phyloP scores from a whole-genome alignment of 352 stramenopile genomes.

The Phytophthora idaei region DNA sequence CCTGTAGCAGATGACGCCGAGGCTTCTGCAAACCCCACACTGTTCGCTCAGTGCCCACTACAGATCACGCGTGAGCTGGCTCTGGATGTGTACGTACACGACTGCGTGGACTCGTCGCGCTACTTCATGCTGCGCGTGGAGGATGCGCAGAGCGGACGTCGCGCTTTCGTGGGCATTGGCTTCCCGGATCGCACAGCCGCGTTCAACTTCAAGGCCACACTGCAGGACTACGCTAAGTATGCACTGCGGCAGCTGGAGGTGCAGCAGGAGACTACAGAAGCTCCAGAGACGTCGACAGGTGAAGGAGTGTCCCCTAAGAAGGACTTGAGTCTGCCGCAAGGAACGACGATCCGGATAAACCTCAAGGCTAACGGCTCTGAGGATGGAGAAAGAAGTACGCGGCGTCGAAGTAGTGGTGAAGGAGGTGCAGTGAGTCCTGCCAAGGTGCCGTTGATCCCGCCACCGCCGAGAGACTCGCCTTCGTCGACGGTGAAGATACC shows the following conservation, averaged over 20 bases:
- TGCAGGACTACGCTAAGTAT: conserved; percentile 89
- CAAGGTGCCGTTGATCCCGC: conserved; percentile 66
- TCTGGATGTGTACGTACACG: conserved; percentile 82
- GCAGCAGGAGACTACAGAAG: conserved; percentile 25
- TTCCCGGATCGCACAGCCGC: conserved; percentile 77
- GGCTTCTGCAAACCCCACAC: conserved; percentile 26
- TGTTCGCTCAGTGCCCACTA: conserved; percentile 85
- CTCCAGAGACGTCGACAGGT: conserved; percentile 4
- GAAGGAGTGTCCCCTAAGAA: conserved; percentile 37
- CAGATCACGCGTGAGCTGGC: conserved; percentile 64
- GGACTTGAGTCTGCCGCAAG: conserved; percentile 71
- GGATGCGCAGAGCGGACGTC: conserved; percentile 71
- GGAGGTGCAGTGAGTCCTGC: conserved; percentile 33
- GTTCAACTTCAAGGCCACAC: conserved; percentile 87
- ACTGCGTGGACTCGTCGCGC: conserved; percentile 87
- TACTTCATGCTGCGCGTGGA: conserved; percentile 90
- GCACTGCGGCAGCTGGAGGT: conserved; percentile 61
- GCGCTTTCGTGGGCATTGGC: conserved; percentile 80
- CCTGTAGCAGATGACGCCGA: conserved; percentile 30
- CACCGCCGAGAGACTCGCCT: conserved; percentile 46
- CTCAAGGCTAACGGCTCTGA: conserved; percentile 54
- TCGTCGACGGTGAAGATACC: conserved; percentile 21
- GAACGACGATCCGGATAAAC: conserved; percentile 82
- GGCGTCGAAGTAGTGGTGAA: conserved; percentile 36
- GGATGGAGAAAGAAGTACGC: conserved; percentile 25